Conservation (phyloP, 495 filamentous ascomycete species). For the Beverwykella pulmonaria region DNA sequence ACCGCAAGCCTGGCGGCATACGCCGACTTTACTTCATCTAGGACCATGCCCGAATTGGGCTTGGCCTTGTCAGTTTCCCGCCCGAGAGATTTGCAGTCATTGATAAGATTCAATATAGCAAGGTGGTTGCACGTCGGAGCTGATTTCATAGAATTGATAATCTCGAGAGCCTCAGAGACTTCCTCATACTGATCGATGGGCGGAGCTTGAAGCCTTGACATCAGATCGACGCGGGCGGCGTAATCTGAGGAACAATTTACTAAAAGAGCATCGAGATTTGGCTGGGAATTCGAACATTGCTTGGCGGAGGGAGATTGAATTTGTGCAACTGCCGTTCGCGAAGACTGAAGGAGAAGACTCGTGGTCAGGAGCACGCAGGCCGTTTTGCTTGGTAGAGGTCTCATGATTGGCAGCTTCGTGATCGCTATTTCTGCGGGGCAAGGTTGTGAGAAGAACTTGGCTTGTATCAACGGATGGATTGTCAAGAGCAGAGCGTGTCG, state of each 20-base stretch:
- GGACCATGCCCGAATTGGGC: neutral
- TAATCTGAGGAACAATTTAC: neutral
- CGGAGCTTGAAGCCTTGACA: constrained; percentile 20
- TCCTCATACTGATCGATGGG: constrained; percentile 20
- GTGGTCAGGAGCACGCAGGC: neutral
- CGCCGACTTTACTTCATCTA: constrained; percentile 38
- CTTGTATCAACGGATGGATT: too few relatives aligned
- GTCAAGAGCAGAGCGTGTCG: too few relatives aligned
- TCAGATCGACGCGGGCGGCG: neutral
- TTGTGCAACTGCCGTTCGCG: neutral
- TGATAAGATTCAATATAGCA: constrained; percentile 40
- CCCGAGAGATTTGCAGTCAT: constrained; percentile 43
- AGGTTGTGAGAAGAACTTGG: too few relatives aligned
- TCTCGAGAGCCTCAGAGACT: constrained; percentile 25
- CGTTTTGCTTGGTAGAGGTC: neutral
- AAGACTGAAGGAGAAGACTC: neutral
- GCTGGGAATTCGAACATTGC: neutral
- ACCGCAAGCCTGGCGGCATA: constrained; percentile 45
- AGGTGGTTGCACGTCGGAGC: constrained; percentile 39
- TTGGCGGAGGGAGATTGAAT: neutral
- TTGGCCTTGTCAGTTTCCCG: neutral
- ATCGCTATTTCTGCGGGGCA: too few relatives aligned
- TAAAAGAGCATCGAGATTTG: neutral
- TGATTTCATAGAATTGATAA: constrained; percentile 35
- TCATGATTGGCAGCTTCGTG: too few relatives aligned